Conservation (phyloP, 2,329 filamentous ascomycete genomes). For the Aspergillus carbonarius region DNA sequence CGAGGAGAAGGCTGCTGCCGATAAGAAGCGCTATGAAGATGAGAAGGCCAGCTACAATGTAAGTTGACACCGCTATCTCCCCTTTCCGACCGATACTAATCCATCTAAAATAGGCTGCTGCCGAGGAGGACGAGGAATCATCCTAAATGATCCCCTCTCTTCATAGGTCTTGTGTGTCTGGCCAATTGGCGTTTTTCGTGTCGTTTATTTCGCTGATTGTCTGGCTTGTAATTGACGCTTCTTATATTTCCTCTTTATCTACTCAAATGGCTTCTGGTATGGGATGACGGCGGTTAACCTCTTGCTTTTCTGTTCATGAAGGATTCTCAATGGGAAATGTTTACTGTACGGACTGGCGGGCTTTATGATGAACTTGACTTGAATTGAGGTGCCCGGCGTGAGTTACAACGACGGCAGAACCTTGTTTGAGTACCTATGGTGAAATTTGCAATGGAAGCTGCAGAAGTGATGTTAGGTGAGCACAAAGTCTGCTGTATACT, state of each 20-base stretch:
- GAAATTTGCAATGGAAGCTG: conserved; percentile 22
- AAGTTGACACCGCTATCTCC: conserved; percentile 41
- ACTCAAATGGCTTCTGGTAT: conserved; percentile 33
- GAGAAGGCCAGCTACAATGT: conserved; percentile 95
- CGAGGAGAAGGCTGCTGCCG: conserved; percentile 90
- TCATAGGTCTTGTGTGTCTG: conserved; percentile 27
- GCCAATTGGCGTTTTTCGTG: conserved; percentile 37
- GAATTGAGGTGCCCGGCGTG: conserved; percentile 26
- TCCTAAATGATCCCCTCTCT: conserved; percentile 28
- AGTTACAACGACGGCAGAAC: conserved; percentile 17
- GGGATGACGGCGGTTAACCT: conserved; percentile 34
- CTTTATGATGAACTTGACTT: conserved; percentile 30
- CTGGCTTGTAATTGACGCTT: conserved; percentile 30
- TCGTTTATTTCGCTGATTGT: conserved; percentile 32
- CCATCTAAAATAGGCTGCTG: conserved; percentile 50
- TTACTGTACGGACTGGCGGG: conserved; percentile 27
- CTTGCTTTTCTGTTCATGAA: conserved; percentile 31
- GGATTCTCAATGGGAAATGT: conserved; percentile 32
- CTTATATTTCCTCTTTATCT: conserved; percentile 32
- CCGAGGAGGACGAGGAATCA: conserved; percentile 57
- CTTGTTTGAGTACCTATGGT: conserved; percentile 21
- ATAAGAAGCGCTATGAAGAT: conserved; percentile 99
- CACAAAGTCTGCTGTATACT: conserved; percentile 28
- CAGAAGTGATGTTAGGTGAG: conserved; percentile 20
- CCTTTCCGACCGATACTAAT: conserved; percentile 4